These are phyloP conservation scores for Achaetomiella virescens DNA, from an alignment of 495 filamentous ascomycete genomes.

Conservation along the genomic window DNA sequence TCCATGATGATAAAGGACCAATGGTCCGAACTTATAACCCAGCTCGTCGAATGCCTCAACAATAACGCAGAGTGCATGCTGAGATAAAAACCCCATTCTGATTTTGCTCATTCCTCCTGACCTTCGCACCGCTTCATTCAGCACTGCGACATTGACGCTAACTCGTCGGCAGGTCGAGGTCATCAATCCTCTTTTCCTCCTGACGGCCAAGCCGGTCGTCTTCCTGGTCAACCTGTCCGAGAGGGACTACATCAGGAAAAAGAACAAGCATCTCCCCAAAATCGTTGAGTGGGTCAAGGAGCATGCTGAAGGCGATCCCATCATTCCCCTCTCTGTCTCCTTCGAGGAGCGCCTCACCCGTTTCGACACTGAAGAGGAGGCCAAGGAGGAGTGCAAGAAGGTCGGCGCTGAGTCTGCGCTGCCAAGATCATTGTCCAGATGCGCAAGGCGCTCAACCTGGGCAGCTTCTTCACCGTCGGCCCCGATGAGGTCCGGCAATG, in stretches of 20 bases:
- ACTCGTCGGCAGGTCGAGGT: constrained; percentile 70
- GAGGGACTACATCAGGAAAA: constrained; percentile 95
- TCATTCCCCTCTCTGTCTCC: constrained; percentile 85
- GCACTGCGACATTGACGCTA: constrained; percentile 24
- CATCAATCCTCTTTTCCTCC: constrained; percentile 93
- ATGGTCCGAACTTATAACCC: constrained; percentile 91
- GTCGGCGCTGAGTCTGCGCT: constrained; percentile 81
- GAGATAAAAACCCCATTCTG: constrained; percentile 66
- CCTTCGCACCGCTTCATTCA: constrained; percentile 24
- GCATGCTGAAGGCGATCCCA: constrained; percentile 76
- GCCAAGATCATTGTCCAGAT: constrained; percentile 90
- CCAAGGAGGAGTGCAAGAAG: constrained; percentile 81
- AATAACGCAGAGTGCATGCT: constrained; percentile 65
- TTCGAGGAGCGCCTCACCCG: constrained; percentile 89
- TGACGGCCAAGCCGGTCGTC: constrained; percentile 95
- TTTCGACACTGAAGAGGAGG: constrained; percentile 70
- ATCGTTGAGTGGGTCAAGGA: constrained; percentile 91
- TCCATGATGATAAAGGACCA: constrained; percentile 97
- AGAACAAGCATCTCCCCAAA: constrained; percentile 96
- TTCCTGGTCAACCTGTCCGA: constrained; percentile 96
- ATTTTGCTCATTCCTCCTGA: constrained; percentile 25
- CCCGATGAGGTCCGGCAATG: constrained; percentile 97
- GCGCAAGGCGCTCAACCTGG: constrained; percentile 82
- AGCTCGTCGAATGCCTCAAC: constrained; percentile 92
- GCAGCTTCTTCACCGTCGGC: constrained; percentile 96